phyloP scores from a whole-genome alignment of 164 flowering plant species.

The Amborella trichopoda region DNA sequence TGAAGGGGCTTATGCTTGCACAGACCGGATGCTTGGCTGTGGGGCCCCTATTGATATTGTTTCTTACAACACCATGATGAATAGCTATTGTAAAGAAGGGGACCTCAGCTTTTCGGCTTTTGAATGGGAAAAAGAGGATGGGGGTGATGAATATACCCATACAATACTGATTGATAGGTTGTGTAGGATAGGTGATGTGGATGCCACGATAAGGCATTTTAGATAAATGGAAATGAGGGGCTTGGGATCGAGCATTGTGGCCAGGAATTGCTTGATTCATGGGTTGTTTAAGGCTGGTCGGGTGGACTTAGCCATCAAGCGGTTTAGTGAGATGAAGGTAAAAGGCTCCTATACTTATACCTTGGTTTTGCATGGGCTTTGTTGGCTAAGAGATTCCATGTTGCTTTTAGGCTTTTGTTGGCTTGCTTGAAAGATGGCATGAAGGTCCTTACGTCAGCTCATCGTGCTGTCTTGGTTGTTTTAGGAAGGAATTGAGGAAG shows the following conservation, averaged over 20 bases:
- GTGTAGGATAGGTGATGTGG: slow-evolving; percentile 51
- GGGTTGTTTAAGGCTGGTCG: slow-evolving; percentile 51
- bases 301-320: slow-evolving; percentile 40
- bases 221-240: slow-evolving; percentile 31
- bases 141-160: slow-evolving; percentile 61
- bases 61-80: slow-evolving; percentile 52
- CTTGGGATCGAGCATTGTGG: slow-evolving; percentile 39
- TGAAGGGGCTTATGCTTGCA: slow-evolving; percentile 38
- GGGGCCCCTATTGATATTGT: slow-evolving; percentile 51
- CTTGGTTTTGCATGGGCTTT: slow-evolving; percentile 68
- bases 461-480: slow-evolving; percentile 46
- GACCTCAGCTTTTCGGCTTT: slow-evolving; percentile 38
- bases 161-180: slow-evolving; percentile 60
- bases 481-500: slow-evolving; percentile 25
- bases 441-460: slow-evolving; percentile 33
- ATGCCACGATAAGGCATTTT: slow-evolving; percentile 33
- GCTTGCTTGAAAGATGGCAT: slow-evolving; percentile 39
- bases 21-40: slow-evolving; percentile 34
- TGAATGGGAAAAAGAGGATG: slow-evolving; percentile 44
- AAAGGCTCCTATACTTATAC: slow-evolving; percentile 76
- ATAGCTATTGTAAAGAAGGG: slow-evolving; percentile 53
- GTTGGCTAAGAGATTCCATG: slow-evolving; percentile 33
- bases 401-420: slow-evolving; percentile 48
- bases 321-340: slow-evolving; percentile 44
- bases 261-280: slow-evolving; percentile 53